Percentiles rank a stretch among this genome's conserved stretches.
Conservation (phyloP, 2,329 filamentous ascomycete genomes). For the Dactylellina haptotyla region DNA sequence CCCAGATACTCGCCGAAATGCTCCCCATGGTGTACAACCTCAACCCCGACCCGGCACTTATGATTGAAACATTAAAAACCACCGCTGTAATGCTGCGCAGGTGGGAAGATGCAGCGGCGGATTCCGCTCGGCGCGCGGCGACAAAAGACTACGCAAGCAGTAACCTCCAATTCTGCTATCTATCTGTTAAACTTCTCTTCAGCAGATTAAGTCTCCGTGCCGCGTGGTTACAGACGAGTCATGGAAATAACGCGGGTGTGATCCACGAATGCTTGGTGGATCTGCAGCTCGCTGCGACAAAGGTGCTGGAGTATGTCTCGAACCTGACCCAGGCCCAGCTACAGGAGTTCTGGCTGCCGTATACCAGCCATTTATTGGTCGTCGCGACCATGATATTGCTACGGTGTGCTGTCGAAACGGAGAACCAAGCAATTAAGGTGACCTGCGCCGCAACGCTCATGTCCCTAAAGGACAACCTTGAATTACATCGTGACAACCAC, state of each 20-base stretch:
- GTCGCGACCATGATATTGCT: conserved; percentile 67
- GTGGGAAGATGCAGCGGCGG: conserved; percentile 25
- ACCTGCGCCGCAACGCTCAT: conserved; percentile 40
- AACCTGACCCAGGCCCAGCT: conserved; percentile 64
- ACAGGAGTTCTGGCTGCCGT: conserved; percentile 66
- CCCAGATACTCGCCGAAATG: conserved; percentile 60
- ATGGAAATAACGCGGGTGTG: conserved; percentile 54
- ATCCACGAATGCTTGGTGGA: conserved; percentile 64
- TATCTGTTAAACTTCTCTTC: conserved; percentile 65
- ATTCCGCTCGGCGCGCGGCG: not conserved
- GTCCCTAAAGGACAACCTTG: conserved; percentile 40
- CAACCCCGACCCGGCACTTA: conserved; percentile 18
- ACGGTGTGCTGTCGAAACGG: conserved; percentile 65
- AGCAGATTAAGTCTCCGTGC: conserved; percentile 62
- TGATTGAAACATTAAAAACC: conserved; percentile 25
- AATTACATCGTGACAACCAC: conserved; percentile 38
- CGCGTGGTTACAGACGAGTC: conserved; percentile 61
- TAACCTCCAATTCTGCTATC: conserved; percentile 67
- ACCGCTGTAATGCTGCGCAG: conserved; percentile 27
- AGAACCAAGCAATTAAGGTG: conserved; percentile 57
- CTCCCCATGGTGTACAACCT: conserved; percentile 49
- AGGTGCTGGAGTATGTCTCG: conserved; percentile 63
- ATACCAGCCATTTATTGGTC: conserved; percentile 65
- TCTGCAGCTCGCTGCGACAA: conserved; percentile 63
- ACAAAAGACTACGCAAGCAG: conserved; percentile 57